Base-by-base conservation (phyloP, 805 yeast genomes). In the Kodamaea nitidulidarum region DNA sequence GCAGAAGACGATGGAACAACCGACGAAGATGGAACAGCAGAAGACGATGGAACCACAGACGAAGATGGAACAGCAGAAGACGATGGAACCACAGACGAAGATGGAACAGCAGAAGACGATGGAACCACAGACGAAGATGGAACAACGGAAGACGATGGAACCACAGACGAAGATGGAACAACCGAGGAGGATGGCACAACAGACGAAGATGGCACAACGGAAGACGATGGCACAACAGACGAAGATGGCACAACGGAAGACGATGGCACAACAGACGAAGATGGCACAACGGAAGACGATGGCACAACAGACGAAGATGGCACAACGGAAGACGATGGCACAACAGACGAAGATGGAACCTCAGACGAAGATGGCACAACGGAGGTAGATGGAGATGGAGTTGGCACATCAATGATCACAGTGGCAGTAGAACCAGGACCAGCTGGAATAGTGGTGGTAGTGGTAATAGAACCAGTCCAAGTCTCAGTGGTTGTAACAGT, bases 361-460 rank as follows among this genome's bases (percentile, higher is more conserved):
- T 35, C 28, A 4, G 50, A n/a, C n/a, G n/a, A n/a, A n/a, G n/a
- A n/a, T 21, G 45, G 45, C 6, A 35, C 43, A 21, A 39, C 45
- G 31, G 12, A 7, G 14, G 31, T 12, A 12, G 16, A 5, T 46
- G 5, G 12, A n/a, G 9, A 42, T 15, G 45, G 34, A 11, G 26
- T 30, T 11, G 51, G 49, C 12, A 36, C 38, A 10, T 42, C 43
- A 15, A 47, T 43, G 15, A 41, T 36, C 7, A 45, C 45, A 20
- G 50, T 22, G 22, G 30, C 37, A 14, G 31, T 28, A 4, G 9
- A 15, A 20, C 21, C 45, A 14, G 32, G 43, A 15, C 40, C 32
- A 17, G 33, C 47, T 1, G 44, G 22, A 7, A 21, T 17, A 5
- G 45, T 43, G 15, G 46, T 42, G 8, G 18, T 24, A 6, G 47